Conservation (phyloP, 768 basidiomycete species). For the Russula compacta region DNA sequence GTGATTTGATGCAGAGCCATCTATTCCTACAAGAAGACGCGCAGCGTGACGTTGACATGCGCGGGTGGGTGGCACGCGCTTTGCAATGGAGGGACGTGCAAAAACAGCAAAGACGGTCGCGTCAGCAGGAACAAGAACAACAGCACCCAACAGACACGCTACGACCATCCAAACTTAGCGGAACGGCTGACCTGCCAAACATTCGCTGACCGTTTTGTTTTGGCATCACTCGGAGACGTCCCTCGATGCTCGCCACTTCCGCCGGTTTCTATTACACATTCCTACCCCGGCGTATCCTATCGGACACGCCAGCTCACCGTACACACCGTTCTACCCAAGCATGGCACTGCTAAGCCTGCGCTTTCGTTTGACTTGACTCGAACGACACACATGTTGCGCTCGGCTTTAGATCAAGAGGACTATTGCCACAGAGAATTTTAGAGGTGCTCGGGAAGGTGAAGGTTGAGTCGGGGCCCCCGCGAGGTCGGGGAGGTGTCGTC, state of each 20-base stretch:
- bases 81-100: conserved; percentile 24
- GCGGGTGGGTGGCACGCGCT: conserved; percentile 64
- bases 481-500: background rate
- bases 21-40: conserved; percentile 64
- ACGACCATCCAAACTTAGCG: conserved; percentile 4
- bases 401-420: background rate
- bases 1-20: conserved; percentile 43
- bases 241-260: background rate
- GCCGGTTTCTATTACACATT: conserved; percentile 6
- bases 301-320: background rate
- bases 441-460: conserved; percentile 1
- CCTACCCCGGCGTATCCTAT: background rate
- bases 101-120: conserved; percentile 4
- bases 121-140: conserved; percentile 6
- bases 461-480: background rate
- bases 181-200: background rate
- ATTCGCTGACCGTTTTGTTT: background rate
- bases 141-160: conserved; percentile 9
- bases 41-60: conserved; percentile 70
- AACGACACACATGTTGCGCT: background rate
- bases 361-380: background rate
- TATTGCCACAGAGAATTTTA: background rate
- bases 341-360: background rate
- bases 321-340: conserved; percentile 1
- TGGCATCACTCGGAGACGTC: background rate